Evolutionary conservation across 2,329 filamentous ascomycete genomes (phyloP).

Genomic region (Westerdykella aurantiaca): DNA sequence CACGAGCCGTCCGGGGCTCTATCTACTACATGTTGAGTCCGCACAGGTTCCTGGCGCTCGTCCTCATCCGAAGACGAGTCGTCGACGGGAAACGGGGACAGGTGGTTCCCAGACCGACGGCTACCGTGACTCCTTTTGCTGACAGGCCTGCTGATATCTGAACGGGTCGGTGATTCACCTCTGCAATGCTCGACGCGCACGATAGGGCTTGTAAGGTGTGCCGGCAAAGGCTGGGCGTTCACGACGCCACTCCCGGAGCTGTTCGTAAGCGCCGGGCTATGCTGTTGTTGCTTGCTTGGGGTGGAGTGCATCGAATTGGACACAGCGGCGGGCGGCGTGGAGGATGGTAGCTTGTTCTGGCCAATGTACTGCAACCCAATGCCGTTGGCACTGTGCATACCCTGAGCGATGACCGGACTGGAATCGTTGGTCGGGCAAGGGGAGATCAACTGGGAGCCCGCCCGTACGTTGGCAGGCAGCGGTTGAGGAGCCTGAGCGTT

Average conservation of each 20-base stretch:
- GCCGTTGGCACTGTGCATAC: conserved; percentile 10
- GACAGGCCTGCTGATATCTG: conserved; percentile 28
- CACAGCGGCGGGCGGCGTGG: conserved; percentile 24
- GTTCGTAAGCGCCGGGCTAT: conserved; percentile 35
- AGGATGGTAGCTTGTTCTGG: conserved; percentile 15
- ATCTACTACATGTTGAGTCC: conserved; percentile 26
- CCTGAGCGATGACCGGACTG: conserved; percentile 32
- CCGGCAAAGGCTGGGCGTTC: conserved; percentile 21
- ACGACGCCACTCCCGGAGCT: conserved; percentile 28
- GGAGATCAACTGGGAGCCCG: conserved; percentile 31
- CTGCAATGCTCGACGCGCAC: conserved; percentile 36
- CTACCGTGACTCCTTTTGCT: conserved; percentile 34
- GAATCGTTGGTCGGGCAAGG: conserved; percentile 33
- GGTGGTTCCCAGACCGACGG: conserved; percentile 31
- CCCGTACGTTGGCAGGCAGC: conserved; percentile 16
- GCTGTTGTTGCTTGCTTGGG: conserved; percentile 31
- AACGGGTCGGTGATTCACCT: conserved; percentile 31
- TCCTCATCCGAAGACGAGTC: conserved; percentile 30
- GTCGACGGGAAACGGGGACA: conserved; percentile 35
- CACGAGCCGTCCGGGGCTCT: conserved; percentile 46
- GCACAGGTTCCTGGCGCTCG: conserved; percentile 14
- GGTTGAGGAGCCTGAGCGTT: conserved; percentile 18
- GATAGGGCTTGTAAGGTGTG: conserved; percentile 36
- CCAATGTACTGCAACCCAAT: conserved; percentile 9
- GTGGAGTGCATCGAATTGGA: conserved; percentile 19